These are phyloP conservation scores for Suillus weaverae DNA, from an alignment of 768 basidiomycete genomes.

Conservation along the genomic window DNA sequence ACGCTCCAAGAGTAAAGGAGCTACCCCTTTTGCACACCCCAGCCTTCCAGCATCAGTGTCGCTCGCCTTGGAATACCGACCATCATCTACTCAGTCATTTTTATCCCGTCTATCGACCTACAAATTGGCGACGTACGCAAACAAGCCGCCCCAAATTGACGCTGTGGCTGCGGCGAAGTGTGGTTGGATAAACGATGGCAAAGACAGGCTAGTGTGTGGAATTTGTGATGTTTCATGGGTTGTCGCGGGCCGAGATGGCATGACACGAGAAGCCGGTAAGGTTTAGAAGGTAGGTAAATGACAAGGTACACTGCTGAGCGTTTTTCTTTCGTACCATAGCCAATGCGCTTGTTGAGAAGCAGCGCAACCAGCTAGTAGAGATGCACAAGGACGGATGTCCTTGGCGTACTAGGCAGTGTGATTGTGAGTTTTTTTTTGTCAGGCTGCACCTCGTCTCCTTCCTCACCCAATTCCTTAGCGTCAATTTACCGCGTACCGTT, in stretches of 20 bases:
- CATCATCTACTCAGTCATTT: constrained; percentile 75
- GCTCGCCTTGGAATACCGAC: constrained; percentile 63
- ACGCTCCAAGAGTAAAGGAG: constrained; percentile 46
- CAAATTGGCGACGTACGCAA: constrained; percentile 77
- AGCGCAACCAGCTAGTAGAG: constrained; percentile 60
- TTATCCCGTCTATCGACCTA: constrained; percentile 73
- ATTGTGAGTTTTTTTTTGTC: constrained; percentile 47
- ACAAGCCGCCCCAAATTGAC: constrained; percentile 72
- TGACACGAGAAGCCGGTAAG: constrained; percentile 75
- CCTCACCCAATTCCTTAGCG: constrained; percentile 33
- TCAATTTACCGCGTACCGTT: constrained; percentile 77
- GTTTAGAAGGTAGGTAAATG: constrained; percentile 35
- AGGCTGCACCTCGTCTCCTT: constrained; percentile 3
- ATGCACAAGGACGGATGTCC: constrained; percentile 83
- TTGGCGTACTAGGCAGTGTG: constrained; percentile 80
- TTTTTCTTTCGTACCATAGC: constrained; percentile 39
- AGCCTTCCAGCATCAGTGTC: constrained; percentile 24
- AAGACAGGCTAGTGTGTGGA: constrained; percentile 74
- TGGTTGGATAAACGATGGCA: constrained; percentile 84
- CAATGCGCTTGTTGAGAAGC: constrained; percentile 71
- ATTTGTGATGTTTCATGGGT: constrained; percentile 76
- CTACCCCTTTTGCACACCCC: constrained; percentile 46
- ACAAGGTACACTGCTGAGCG: constrained; percentile 16
- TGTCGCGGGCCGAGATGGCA: constrained; percentile 64
- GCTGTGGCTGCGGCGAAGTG: constrained; percentile 80